Conservation (phyloP, 805 yeast genomes). For the Schwanniomyces yamadae region DNA sequence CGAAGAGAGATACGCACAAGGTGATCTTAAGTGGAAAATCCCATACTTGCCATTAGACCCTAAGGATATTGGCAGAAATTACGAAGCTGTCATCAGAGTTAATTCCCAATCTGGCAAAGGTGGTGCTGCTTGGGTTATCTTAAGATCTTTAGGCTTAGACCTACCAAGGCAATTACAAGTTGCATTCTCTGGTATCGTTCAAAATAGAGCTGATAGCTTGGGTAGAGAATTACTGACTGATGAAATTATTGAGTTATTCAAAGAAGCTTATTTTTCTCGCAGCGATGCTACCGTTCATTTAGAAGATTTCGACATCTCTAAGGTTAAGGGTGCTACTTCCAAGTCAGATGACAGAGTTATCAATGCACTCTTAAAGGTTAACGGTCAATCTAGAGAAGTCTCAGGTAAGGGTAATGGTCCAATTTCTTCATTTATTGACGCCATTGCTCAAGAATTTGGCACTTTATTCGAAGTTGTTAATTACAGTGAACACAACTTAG, state of each 20-base stretch:
- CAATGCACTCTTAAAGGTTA: constrained; percentile 33
- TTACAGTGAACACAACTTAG: constrained; percentile 72
- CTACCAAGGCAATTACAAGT: constrained; percentile 72
- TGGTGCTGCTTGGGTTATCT: constrained; percentile 81
- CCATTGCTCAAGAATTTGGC: constrained; percentile 52
- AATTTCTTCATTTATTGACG: constrained; percentile 69
- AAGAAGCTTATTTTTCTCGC: constrained; percentile 48
- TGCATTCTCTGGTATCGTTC: constrained; percentile 64
- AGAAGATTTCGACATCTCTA: constrained; percentile 47
- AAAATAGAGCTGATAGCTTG: constrained; percentile 57
- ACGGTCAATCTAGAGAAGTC: constrained; percentile 29
- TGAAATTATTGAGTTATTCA: constrained; percentile 61
- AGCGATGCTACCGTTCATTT: constrained; percentile 29
- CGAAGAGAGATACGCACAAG: constrained; percentile 39
- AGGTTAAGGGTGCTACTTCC: constrained; percentile 18
- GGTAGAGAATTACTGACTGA: constrained; percentile 70
- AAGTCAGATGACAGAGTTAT: constrained; percentile 47
- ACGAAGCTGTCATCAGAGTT: constrained; percentile 80
- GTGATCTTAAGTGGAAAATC: constrained; percentile 52
- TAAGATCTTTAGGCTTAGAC: constrained; percentile 69
- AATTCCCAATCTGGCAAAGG: constrained; percentile 88
- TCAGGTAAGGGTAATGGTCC: constrained; percentile 77
- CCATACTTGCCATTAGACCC: constrained; percentile 84
- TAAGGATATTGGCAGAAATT: constrained; percentile 74
- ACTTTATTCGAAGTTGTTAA: constrained; percentile 59